phyloP scores from a whole-genome alignment of 2,329 filamentous ascomycete species.

The Mariannaea elegans region DNA sequence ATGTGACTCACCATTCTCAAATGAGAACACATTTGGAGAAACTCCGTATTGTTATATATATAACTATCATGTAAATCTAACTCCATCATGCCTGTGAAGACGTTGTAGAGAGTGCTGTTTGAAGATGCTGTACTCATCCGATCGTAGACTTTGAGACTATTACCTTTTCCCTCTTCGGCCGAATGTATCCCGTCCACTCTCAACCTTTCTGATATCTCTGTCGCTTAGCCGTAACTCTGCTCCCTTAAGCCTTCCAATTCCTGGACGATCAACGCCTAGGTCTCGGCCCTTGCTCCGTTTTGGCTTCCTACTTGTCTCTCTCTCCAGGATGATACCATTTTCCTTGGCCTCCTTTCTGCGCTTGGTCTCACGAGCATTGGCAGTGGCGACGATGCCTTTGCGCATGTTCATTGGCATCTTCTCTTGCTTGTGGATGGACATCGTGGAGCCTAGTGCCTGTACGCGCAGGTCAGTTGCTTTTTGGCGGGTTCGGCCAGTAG shows the following conservation, averaged over 20 bases:
- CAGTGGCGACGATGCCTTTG: slow-evolving; percentile 82
- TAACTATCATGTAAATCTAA: slow-evolving; percentile 3
- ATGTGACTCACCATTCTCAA: slow-evolving; percentile 20
- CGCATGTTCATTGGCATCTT: slow-evolving; percentile 91
- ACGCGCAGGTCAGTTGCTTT: slow-evolving; percentile 87
- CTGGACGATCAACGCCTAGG: slow-evolving; percentile 77
- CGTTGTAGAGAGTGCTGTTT: not conserved
- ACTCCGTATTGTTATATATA: slow-evolving; percentile 20
- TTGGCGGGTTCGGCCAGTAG: slow-evolving; percentile 76
- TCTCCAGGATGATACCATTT: slow-evolving; percentile 89
- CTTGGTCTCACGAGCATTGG: slow-evolving; percentile 71
- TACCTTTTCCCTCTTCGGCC: slow-evolving; percentile 48
- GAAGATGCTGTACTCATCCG: not conserved
- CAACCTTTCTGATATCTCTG: slow-evolving; percentile 77
- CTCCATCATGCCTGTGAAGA: not conserved
- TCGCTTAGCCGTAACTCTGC: slow-evolving; percentile 83
- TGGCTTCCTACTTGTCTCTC: slow-evolving; percentile 50
- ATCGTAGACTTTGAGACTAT: not conserved
- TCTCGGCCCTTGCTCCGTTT: slow-evolving; percentile 55
- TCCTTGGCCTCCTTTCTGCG: slow-evolving; percentile 83
- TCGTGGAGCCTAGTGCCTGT: slow-evolving; percentile 80
- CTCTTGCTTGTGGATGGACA: slow-evolving; percentile 77
- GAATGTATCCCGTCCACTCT: slow-evolving; percentile 60
- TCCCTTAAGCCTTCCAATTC: slow-evolving; percentile 80
- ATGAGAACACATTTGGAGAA: slow-evolving; percentile 29